phyloP scores from a whole-genome alignment of 2,329 filamentous ascomycete species.

The Phialophora chinensis region DNA sequence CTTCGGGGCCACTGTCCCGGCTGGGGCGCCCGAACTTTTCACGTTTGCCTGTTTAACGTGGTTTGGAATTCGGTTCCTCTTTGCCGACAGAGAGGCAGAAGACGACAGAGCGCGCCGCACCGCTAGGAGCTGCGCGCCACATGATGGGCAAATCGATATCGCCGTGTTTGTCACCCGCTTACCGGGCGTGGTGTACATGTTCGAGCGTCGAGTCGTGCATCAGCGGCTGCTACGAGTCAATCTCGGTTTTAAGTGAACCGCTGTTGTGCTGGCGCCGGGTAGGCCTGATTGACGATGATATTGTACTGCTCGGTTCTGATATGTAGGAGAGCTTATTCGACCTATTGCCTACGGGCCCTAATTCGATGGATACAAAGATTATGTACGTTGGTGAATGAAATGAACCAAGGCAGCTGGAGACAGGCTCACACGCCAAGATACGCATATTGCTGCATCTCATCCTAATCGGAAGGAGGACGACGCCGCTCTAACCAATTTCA shows the following conservation, averaged over 20 bases:
- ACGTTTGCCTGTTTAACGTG: constrained; percentile 14
- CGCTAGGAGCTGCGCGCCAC: neutral
- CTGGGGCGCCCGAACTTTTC: neutral
- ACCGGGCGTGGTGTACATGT: constrained; percentile 7
- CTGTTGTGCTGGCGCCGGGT: neutral
- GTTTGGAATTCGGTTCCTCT: constrained; percentile 4
- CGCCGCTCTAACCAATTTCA: neutral
- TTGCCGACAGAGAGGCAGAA: neutral
- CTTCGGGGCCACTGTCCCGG: neutral
- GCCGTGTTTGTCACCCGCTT: neutral
- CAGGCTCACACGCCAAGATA: neutral
- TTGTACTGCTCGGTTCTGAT: neutral
- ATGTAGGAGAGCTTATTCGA: neutral
- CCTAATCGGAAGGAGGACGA: neutral
- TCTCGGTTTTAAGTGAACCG: neutral
- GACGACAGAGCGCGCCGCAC: constrained; percentile 7
- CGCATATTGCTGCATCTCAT: neutral
- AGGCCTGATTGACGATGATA: neutral
- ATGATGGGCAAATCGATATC: neutral
- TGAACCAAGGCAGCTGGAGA: neutral
- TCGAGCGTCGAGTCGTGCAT: neutral
- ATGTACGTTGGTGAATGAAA: neutral
- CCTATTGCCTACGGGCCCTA: neutral
- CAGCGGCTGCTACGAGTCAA: neutral
- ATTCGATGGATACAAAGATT: neutral